phyloP scores from a whole-genome alignment of 192 early-diverging fungal species.

The Podila clonocystis region DNA sequence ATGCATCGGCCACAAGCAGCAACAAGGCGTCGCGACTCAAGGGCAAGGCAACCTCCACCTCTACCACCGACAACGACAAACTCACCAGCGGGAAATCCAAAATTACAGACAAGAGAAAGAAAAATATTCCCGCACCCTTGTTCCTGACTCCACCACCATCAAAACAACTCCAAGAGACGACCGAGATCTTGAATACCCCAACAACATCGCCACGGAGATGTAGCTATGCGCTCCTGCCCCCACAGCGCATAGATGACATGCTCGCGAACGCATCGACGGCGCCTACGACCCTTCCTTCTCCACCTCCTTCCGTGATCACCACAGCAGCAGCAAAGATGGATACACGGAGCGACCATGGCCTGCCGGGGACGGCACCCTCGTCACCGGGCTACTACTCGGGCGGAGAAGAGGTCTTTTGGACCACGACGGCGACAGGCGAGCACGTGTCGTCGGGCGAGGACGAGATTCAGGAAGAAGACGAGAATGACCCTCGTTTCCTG shows the following conservation, averaged over 20 bases:
- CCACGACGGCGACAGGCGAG: conserved; percentile 5
- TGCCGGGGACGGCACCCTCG: background rate
- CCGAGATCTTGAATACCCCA: background rate
- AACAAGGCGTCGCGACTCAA: background rate
- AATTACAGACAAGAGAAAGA: background rate
- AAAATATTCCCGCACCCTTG: background rate
- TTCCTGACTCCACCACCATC: background rate
- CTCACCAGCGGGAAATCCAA: background rate
- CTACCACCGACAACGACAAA: background rate
- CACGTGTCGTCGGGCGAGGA: conserved; percentile 32
- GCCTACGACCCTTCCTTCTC: background rate
- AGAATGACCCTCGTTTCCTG: conserved; percentile 28
- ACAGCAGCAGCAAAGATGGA: background rate
- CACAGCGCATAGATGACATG: background rate
- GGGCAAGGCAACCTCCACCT: background rate
- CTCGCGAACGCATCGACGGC: background rate
- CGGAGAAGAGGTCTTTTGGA: conserved; percentile 20
- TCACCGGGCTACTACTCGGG: conserved; percentile 25
- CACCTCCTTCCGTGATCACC: background rate
- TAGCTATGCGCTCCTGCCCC: background rate
- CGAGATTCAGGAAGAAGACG: conserved; percentile 18
- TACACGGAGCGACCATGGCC: too few species aligned
- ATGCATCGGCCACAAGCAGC: background rate
- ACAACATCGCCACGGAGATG: background rate
- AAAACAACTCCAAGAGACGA: background rate